Percentiles rank a stretch among this genome's conserved stretches.
Conservation (phyloP, 2,329 filamentous ascomycete genomes). For the Colletotrichum magnum region DNA sequence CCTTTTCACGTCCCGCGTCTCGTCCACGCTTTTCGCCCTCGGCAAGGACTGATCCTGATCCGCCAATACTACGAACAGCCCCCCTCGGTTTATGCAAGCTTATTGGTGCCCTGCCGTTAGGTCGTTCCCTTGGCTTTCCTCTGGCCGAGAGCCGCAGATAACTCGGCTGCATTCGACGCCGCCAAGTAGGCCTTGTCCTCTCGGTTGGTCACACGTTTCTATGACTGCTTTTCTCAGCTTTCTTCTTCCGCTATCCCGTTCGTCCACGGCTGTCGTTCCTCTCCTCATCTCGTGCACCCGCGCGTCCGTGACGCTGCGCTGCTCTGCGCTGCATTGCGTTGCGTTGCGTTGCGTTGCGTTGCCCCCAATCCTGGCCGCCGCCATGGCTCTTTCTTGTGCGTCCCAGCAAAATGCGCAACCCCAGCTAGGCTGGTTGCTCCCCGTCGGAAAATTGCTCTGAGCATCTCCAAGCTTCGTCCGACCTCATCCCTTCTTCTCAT, state of each 20-base stretch:
- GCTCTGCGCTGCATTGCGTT: too few species aligned
- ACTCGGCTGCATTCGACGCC: conserved; percentile 25
- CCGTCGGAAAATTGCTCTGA: conserved; percentile 2
- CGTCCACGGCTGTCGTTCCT: neutral
- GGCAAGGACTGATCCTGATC: conserved; percentile 1
- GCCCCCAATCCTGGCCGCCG: conserved; percentile 21
- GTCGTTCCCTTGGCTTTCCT: conserved; percentile 1
- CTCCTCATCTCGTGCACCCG: conserved; percentile 30
- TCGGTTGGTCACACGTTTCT: conserved; percentile 25
- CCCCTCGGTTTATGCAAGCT: neutral
- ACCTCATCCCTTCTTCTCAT: conserved; percentile 19
- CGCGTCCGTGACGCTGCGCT: neutral
- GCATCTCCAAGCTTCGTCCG: conserved; percentile 23
- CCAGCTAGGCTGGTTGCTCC: conserved; percentile 6
- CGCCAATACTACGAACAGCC: conserved; percentile 1
- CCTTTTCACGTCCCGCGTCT: too few species aligned
- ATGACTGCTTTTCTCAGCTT: conserved; percentile 17
- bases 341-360: too few species aligned
- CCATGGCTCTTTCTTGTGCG: conserved; percentile 18
- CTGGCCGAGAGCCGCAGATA: conserved; percentile 33
- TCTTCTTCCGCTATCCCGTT: conserved; percentile 16
- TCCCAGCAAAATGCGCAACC: neutral
- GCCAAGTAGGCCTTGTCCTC: conserved; percentile 25
- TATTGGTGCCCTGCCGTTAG: too few species aligned
- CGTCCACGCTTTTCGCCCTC: neutral